These are phyloP conservation scores for Niebla homalea DNA, from an alignment of 495 filamentous ascomycete genomes.

Conservation along the genomic window DNA sequence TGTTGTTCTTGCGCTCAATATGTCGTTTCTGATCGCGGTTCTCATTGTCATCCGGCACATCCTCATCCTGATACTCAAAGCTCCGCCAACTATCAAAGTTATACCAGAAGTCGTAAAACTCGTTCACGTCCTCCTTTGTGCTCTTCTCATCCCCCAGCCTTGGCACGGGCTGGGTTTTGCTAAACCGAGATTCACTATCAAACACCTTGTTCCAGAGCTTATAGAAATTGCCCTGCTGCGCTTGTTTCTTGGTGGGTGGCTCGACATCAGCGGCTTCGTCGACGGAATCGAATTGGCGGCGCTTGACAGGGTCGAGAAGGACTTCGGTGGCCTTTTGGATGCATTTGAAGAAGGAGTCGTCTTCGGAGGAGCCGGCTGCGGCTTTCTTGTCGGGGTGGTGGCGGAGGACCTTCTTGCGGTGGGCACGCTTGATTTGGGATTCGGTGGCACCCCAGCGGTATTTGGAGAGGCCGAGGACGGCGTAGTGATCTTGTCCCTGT, in stretches of 20 bases:
- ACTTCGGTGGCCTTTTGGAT: constrained; percentile 97
- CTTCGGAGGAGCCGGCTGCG: constrained; percentile 70
- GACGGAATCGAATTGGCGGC: constrained; percentile 91
- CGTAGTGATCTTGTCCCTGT: constrained; percentile 93
- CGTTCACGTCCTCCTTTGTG: constrained; percentile 75
- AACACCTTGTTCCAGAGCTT: constrained; percentile 84
- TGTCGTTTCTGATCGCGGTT: constrained; percentile 98
- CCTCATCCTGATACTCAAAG: constrained; percentile 97
- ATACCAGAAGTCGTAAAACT: constrained; percentile 99
- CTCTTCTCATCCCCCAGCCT: constrained; percentile 70
- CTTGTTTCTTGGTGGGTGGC: constrained; percentile 80
- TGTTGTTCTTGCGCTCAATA: constrained; percentile 94
- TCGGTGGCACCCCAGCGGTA: constrained; percentile 86
- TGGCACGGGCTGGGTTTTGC: constrained; percentile 76
- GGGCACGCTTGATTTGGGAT: constrained; percentile 95
- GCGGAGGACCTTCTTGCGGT: constrained; percentile 98
- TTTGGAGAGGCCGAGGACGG: constrained; percentile 83
- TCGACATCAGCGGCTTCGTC: constrained; percentile 88
- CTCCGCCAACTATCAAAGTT: constrained; percentile 95
- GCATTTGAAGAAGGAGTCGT: constrained; percentile 99
- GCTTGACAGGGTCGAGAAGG: constrained; percentile 79
- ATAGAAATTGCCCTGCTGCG: constrained; percentile 77
- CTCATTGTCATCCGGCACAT: constrained; percentile 96
- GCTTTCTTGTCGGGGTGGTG: constrained; percentile 99
- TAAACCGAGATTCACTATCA: constrained; percentile 83